Base-by-base conservation (phyloP, 2,329 filamentous ascomycete species). In the Monilinia fructicola region DNA sequence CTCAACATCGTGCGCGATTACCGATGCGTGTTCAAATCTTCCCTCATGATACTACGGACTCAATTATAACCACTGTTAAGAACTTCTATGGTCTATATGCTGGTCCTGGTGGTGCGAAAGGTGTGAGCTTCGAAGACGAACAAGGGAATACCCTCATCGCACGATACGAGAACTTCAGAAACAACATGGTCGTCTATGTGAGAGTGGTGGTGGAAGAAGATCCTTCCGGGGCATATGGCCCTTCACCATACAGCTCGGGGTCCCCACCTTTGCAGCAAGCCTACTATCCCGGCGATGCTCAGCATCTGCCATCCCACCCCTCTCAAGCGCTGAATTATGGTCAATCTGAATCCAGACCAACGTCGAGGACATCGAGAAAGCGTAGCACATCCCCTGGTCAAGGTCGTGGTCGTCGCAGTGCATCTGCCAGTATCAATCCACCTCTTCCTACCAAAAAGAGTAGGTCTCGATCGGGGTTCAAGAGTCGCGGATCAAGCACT, bases 61-160 rank as follows among this genome's bases (percentile, higher is more conserved):
- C 93, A 46, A 99, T 99, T 80, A 92, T 98, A 71, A 95, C 93
- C 18, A 98, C 95, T 1, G 94, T 98, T 76, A 98, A 97, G 85
- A 98, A 97, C 82, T 98, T 98, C 81, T 98, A 97, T 77, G 95
- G 95, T 69, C 85, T 99, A 72, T 97, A 97, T 78, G 91, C 94
- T 71, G 88, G 86, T 69, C 82, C 84, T 46, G 80, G 80, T 69
- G 85, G 87, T 73, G 87, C 87, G 72, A 89, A 89, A 77, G 93
- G 95, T 71, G 90, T 99, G 76, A 96, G 92, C 80, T 98, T 99
- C 76, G 94, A 98, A 80, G 94, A 98, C 78, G 87, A 91, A 71
- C 83, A 90, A 74, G 92, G 92, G 74, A 94, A 91, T 75, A 96
- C 91, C 69, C 87, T 99, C 75, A 98, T 99, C 78, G 93, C 94